Base-by-base conservation (phyloP, 2,329 filamentous ascomycete species). In the Furcasterigmium furcatum region DNA sequence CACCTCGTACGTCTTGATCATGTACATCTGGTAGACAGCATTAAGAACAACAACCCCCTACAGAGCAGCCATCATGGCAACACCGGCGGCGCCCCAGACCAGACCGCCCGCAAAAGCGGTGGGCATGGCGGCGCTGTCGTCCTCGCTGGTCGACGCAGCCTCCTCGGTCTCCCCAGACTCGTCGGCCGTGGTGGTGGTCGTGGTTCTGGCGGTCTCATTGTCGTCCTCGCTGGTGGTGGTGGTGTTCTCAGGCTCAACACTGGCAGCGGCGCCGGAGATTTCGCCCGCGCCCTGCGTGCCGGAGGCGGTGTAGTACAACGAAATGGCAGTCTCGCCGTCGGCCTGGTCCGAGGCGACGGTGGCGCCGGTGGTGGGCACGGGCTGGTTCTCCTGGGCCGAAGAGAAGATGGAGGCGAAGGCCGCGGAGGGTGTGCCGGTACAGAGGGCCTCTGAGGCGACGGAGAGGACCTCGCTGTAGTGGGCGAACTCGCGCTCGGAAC, bases 231-330 rank as follows among this genome's bases (percentile, higher is more conserved):
- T 34, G 27, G 47, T 45, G 22, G 34, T 45, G n/a, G 53, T 63
- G 30, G 56, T 58, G 6, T 63, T 67, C 24, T 27, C 24, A 7
- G 24, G 24, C 12, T 7, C 7, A 10, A 67, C 67, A 10, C 54
- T 56, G 18, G 64, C 59, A 9, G 66, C 67, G 34, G 58, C 62
- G 12, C 70, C 70, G 24, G 68, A 73, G 46, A 74, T 70, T 14
- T 54, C 44, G 16, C 72, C 71, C 2, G 64, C 62, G 0, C 70
- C 69, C 48, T 70, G 68, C 5, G 48, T 46, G 2, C 58, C 65
- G 19, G 50, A 64, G 3, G 63, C 55, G 7, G 70, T 73, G 55
- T 67, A 72, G 52, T 73, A 73, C 25, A 70, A 48, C 46, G 64
- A 68, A 10, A 71, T 61, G n/a, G 62, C 67, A 34, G 67, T 64